These are phyloP conservation scores for Mimosa bimucronata DNA, from an alignment of 306 rosid genomes.

Conservation along the genomic window DNA sequence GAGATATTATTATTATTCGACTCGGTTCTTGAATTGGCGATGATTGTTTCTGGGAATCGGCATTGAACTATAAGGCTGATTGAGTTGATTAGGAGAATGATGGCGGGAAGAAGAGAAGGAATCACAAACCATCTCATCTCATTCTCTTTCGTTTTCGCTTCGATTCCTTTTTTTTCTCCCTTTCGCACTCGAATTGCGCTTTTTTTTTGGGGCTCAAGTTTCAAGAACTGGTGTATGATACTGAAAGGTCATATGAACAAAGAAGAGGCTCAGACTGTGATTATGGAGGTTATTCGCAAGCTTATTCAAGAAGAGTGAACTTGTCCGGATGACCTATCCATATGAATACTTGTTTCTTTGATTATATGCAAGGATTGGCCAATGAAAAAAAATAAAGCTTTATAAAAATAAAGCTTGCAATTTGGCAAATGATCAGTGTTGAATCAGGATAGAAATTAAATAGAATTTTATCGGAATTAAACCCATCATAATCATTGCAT, in stretches of 20 bases:
- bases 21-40: neutral
- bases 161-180: conserved; percentile 2
- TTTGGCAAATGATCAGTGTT: neutral
- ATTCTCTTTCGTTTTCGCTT: conserved; percentile 14
- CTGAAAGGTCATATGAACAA: too few relatives aligned
- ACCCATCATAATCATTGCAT: conserved; percentile 26
- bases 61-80: conserved; percentile 35
- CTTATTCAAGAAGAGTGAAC: too few relatives aligned
- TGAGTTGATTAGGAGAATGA: conserved; percentile 35
- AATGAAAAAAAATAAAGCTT: neutral
- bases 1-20: conserved; percentile 37
- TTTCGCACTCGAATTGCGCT: conserved; percentile 11
- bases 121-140: conserved; percentile 31
- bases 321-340: too few relatives aligned
- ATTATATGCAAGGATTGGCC: too few relatives aligned
- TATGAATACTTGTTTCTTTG: too few relatives aligned
- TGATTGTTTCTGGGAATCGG: conserved; percentile 1
- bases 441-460: neutral
- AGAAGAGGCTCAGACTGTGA: too few relatives aligned
- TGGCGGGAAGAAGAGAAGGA: conserved; percentile 21
- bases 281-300: too few relatives aligned
- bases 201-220: neutral
- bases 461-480: neutral
- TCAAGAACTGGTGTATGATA: neutral
- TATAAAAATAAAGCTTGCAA: neutral